phyloP scores from a whole-genome alignment of 2,329 filamentous ascomycete species.

The Apiospora aurea region DNA sequence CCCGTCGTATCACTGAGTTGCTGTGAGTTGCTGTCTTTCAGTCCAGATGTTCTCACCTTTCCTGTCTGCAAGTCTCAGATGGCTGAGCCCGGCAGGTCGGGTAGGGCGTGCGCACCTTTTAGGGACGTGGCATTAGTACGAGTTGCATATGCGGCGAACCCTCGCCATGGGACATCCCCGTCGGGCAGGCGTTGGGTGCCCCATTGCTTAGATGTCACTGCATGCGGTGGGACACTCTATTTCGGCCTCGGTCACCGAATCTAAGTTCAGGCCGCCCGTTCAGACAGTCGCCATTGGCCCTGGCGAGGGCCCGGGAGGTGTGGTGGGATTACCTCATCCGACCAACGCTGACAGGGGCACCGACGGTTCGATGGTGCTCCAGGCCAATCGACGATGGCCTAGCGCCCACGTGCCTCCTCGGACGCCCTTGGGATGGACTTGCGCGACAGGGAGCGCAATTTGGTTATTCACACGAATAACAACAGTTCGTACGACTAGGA shows the following conservation, averaged over 20 bases:
- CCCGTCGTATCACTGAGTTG: not conserved
- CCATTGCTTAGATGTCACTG: not conserved
- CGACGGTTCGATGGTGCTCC: not conserved
- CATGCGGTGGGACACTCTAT: slow-evolving; percentile 1
- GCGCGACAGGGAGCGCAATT: not conserved
- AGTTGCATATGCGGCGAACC: not conserved
- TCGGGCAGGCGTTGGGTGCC: not conserved
- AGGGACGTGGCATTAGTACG: not conserved
- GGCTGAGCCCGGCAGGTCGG: slow-evolving; percentile 1
- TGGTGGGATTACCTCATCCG: slow-evolving; percentile 16
- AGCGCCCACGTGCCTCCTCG: slow-evolving; percentile 1
- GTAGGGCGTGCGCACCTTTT: not conserved
- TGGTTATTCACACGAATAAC: not conserved
- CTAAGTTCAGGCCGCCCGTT: not conserved
- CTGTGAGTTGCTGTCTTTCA: not conserved
- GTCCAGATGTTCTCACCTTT: not conserved
- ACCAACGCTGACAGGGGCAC: not conserved
- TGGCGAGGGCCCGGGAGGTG: not conserved
- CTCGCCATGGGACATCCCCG: slow-evolving; percentile 5
- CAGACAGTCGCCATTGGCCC: not conserved
- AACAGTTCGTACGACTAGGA: not conserved
- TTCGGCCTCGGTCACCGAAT: not conserved
- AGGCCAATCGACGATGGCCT: slow-evolving; percentile 2
- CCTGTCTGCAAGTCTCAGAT: not conserved
- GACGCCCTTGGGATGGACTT: not conserved